Evolutionary conservation across 345 rosid species (phyloP).

Genomic region (Kandelia obovata): DNA sequence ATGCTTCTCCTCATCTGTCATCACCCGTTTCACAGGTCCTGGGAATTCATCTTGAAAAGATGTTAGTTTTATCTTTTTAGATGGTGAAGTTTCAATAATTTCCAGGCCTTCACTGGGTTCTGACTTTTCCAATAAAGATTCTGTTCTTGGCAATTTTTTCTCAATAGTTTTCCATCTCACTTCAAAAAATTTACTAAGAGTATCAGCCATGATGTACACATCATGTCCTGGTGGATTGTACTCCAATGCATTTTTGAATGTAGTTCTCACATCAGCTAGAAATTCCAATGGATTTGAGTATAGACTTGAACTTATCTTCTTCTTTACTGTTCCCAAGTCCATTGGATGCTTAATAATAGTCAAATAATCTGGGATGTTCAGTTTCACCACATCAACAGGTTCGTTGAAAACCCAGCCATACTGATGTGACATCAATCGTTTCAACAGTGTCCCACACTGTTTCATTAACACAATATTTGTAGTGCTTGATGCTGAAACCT

Average conservation of each 20-base stretch:
- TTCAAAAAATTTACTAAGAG: conserved; percentile 27
- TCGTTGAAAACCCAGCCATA: conserved; percentile 44
- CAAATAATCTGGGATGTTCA: conserved; percentile 40
- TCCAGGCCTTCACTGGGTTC: conserved; percentile 10
- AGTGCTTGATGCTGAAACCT: conserved; percentile 33
- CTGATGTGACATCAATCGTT: conserved; percentile 43
- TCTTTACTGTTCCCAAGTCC: conserved; percentile 55
- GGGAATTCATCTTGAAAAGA: conserved; percentile 14
- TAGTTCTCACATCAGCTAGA: conserved; percentile 47
- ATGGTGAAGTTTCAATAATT: conserved; percentile 10
- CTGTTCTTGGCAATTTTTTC: conserved; percentile 23
- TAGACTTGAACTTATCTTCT: conserved; percentile 25
- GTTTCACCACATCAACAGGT: conserved; percentile 44
- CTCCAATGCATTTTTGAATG: conserved; percentile 51
- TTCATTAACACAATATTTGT: conserved; percentile 36
- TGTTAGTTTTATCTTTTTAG: conserved; percentile 22
- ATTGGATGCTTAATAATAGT: conserved; percentile 48
- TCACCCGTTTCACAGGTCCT: conserved; percentile 17
- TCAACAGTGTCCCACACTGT: conserved; percentile 25
- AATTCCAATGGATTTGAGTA: conserved; percentile 43
- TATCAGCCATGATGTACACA: conserved; percentile 46
- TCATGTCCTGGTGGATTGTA: conserved; percentile 51
- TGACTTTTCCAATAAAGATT: conserved; percentile 1
- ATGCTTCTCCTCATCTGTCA: conserved; percentile 20
- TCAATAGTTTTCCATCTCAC: conserved; percentile 33